A percentile compares a stretch with the other conserved stretches of the same genome.
Evolutionary conservation across 225 moss, liverwort and hornwort species (phyloP).

Genomic region (Thuidium tamariscinum): DNA sequence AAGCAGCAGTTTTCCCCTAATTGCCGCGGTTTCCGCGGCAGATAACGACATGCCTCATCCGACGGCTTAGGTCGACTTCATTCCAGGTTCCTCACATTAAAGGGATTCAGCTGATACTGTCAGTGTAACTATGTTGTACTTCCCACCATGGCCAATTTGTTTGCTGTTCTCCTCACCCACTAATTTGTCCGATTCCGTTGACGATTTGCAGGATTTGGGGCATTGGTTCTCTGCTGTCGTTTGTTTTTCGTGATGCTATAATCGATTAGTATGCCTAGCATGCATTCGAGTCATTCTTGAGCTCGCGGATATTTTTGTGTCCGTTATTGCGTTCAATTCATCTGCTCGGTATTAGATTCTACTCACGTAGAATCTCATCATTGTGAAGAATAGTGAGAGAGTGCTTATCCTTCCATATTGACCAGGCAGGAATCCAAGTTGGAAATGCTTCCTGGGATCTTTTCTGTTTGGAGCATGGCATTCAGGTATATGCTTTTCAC

Average conservation of each 20-base stretch:
- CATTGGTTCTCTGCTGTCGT: not conserved
- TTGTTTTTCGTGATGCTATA: not conserved
- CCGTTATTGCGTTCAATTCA: not conserved
- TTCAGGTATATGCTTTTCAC: not conserved
- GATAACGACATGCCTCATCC: not conserved
- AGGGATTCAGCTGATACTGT: not conserved
- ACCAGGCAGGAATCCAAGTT: conserved; percentile 11
- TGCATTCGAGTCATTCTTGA: not conserved
- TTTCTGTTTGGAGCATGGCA: not conserved
- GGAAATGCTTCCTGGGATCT: conserved; percentile 16
- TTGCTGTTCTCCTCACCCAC: not conserved
- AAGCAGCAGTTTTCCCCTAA: conserved; percentile 8
- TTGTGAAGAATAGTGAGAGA: conserved; percentile 5
- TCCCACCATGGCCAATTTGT: not conserved
- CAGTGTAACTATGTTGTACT: not conserved
- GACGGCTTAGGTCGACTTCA: not conserved
- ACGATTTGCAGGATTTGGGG: not conserved
- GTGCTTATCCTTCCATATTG: not conserved
- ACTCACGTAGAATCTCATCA: not conserved
- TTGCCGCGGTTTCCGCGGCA: not conserved
- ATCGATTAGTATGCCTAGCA: not conserved
- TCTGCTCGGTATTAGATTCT: not conserved
- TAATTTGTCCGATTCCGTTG: not conserved
- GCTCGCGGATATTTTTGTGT: not conserved
- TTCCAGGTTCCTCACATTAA: not conserved